These are phyloP conservation scores for Ettlia oleoabundans DNA, from an alignment of 139 green algal species.

Conservation along the genomic window DNA sequence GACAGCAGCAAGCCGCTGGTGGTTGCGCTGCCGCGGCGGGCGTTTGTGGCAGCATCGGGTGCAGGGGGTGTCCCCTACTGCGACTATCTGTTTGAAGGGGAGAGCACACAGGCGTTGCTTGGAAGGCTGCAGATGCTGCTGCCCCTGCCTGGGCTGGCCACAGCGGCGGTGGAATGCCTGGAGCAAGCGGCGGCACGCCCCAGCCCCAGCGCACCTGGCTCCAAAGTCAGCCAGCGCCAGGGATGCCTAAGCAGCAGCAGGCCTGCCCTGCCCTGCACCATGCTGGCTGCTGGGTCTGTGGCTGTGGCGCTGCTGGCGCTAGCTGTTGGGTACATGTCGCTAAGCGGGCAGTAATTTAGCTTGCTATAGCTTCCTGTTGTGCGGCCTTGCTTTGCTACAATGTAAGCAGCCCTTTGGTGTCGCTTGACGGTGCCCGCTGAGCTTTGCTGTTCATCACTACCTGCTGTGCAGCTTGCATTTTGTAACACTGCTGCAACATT, in stretches of 20 bases:
- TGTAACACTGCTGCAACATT: no score
- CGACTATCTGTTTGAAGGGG: conserved; percentile 28
- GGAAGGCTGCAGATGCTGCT: conserved; percentile 25
- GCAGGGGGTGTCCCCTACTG: background rate
- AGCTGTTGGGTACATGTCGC: conserved; percentile 8
- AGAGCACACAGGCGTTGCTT: conserved; percentile 16
- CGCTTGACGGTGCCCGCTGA: no score
- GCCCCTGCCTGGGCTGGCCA: background rate
- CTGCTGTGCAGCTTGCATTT: no score
- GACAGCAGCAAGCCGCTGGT: background rate
- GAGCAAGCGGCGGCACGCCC: background rate
- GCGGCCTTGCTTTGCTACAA: no score
- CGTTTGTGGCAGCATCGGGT: background rate
- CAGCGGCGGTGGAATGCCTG: conserved; percentile 7
- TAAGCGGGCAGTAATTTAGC: background rate
- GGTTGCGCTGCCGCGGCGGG: conserved; percentile 6
- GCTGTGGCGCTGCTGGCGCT: conserved; percentile 16
- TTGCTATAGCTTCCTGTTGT: no score
- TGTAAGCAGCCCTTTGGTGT: no score
- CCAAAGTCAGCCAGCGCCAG: background rate
- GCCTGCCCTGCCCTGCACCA: background rate
- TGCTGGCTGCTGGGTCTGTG: background rate
- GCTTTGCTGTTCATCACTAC: no score
- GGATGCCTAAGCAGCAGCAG: background rate
- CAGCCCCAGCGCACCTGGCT: background rate